Evolutionary conservation across 306 rosid genomes (phyloP).

Genomic region (Cajanus cajan): DNA sequence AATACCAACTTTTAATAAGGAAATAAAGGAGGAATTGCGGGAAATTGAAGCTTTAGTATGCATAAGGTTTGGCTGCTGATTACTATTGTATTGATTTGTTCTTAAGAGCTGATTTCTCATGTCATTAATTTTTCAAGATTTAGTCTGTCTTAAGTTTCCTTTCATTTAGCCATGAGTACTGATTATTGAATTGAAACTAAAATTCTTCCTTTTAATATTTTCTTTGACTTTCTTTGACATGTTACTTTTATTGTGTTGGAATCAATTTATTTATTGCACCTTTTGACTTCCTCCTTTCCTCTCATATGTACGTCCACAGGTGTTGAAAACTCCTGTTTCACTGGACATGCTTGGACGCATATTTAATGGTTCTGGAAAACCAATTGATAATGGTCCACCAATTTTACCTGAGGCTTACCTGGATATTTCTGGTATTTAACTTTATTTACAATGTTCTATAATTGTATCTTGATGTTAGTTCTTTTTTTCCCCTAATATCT

Average conservation of each 20-base stretch:
- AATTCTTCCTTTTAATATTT: conserved; percentile 1
- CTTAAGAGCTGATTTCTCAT: background rate
- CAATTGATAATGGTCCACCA: conserved; percentile 98
- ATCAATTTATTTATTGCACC: conserved; percentile 13
- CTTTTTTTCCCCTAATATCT: background rate
- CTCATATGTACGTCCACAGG: conserved; percentile 48
- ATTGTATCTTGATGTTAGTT: conserved; percentile 7
- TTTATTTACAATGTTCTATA: background rate
- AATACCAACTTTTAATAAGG: background rate
- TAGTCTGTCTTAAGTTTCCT: background rate
- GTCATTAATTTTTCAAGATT: background rate
- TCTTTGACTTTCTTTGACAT: conserved; percentile 15
- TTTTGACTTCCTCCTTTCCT: conserved; percentile 22
- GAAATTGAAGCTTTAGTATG: background rate
- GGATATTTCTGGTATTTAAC: conserved; percentile 79
- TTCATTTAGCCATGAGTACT: background rate
- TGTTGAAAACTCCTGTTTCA: conserved; percentile 97
- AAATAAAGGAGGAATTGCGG: conserved; percentile 2
- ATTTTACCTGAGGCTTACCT: conserved; percentile 98
- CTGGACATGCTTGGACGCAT: conserved; percentile 98
- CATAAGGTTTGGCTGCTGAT: background rate
- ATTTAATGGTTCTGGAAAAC: conserved; percentile 99
- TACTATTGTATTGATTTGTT: conserved; percentile 15
- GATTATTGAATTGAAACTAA: conserved; percentile 18
- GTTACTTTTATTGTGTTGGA: conserved; percentile 8